phyloP scores from a whole-genome alignment of 306 rosid species.

The Acacia acuminata region DNA sequence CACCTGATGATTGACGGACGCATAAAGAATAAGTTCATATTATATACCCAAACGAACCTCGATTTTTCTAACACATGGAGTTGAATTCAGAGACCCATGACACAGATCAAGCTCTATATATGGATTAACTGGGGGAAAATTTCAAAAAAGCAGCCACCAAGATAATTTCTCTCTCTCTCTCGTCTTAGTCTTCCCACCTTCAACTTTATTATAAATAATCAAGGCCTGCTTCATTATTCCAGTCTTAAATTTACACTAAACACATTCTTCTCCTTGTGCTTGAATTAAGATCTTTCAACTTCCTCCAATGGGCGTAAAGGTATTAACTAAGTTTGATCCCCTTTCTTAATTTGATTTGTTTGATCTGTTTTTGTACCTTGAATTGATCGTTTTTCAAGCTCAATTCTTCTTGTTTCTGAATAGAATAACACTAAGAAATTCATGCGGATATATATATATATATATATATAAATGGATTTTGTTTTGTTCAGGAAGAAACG shows the following conservation, averaged over 20 bases:
- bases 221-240: conserved; percentile 3
- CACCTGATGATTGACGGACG: not conserved
- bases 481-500: conserved; percentile 36
- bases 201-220: conserved; percentile 31
- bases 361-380: not conserved
- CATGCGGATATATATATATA: not conserved
- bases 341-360: not conserved
- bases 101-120: not conserved
- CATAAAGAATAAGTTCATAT: conserved; percentile 15
- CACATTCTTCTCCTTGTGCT: not conserved
- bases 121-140: not conserved
- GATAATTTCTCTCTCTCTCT: not conserved
- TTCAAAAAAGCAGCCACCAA: conserved; percentile 16
- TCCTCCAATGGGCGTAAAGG: conserved; percentile 41
- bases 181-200: not conserved
- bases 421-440: not conserved
- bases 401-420: not conserved
- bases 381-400: not conserved
- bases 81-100: conserved; percentile 35
- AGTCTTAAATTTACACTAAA: not conserved
- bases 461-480: not conserved
- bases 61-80: conserved; percentile 47
- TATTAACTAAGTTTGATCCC: conserved; percentile 7
- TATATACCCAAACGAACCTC: not conserved
- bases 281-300: conserved; percentile 12